These are phyloP conservation scores for Mycena filopes DNA, from an alignment of 768 basidiomycete species.

Conservation along the genomic window DNA sequence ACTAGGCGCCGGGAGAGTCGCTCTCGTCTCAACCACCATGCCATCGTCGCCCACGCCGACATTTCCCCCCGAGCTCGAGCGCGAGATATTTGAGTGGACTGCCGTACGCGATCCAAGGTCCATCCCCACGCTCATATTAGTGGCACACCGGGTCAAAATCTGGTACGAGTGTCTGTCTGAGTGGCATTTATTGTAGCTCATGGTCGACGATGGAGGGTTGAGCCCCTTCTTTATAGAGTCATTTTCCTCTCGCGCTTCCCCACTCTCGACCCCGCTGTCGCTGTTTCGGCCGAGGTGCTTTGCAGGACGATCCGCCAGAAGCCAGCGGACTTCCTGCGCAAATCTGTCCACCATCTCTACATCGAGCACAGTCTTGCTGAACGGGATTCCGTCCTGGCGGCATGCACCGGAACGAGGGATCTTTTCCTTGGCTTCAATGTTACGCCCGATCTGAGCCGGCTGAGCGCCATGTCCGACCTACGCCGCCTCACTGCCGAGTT, in stretches of 20 bases:
- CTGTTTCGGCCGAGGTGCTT: background rate
- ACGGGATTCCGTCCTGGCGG: background rate
- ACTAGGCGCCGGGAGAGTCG: too few species aligned
- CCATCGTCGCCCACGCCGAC: too few species aligned
- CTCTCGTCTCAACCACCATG: too few species aligned
- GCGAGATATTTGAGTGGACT: background rate
- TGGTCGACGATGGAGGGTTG: background rate
- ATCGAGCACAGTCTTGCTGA: background rate
- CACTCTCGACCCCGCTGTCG: background rate
- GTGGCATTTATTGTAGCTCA: too few species aligned
- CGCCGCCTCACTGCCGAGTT: conserved; percentile 1
- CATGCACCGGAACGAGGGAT: background rate
- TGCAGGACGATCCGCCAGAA: background rate
- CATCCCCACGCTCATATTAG: background rate
- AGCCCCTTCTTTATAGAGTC: background rate
- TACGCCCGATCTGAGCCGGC: too few species aligned
- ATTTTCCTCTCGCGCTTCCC: background rate
- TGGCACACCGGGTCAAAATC: background rate
- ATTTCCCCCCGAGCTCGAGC: background rate
- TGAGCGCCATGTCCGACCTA: background rate
- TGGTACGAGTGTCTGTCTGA: background rate
- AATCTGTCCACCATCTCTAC: background rate
- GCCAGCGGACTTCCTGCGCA: background rate
- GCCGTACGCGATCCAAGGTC: background rate
- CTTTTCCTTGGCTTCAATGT: background rate